These are phyloP conservation scores for Russula olivacea DNA, from an alignment of 768 basidiomycete genomes.

Conservation along the genomic window DNA sequence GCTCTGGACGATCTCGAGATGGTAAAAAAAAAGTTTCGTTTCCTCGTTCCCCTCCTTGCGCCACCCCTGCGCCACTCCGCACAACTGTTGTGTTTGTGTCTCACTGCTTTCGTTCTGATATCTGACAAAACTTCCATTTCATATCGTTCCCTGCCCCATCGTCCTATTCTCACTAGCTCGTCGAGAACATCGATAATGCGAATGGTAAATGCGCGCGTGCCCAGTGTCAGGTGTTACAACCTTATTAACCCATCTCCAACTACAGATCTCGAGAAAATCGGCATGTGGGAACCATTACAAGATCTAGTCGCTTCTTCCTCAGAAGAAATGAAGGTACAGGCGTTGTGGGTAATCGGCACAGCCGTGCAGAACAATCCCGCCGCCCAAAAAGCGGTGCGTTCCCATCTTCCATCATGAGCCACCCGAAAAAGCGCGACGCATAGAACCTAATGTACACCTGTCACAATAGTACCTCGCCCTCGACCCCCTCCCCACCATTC, in stretches of 20 bases:
- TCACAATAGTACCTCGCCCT: slow-evolving; percentile 49
- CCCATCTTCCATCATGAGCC: neutral
- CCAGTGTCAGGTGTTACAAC: neutral
- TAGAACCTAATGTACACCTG: neutral
- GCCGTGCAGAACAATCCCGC: slow-evolving; percentile 86
- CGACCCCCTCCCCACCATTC: slow-evolving; percentile 59
- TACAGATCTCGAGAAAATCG: slow-evolving; percentile 66
- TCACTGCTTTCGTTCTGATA: neutral
- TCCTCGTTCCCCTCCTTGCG: too few relatives aligned
- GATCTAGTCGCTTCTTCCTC: slow-evolving; percentile 53
- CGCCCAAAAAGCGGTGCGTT: slow-evolving; percentile 67
- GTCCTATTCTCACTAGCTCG: slow-evolving; percentile 43
- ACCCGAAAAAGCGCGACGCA: neutral
- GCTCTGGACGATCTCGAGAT: slow-evolving; percentile 85
- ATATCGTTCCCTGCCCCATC: neutral
- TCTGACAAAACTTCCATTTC: neutral
- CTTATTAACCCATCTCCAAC: neutral
- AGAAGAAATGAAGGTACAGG: slow-evolving; percentile 57
- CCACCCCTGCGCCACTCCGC: too few relatives aligned
- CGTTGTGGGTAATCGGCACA: slow-evolving; percentile 84
- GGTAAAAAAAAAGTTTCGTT: slow-evolving; percentile 43
- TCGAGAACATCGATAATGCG: slow-evolving; percentile 88
- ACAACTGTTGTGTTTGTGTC: neutral
- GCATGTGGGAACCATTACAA: slow-evolving; percentile 76
- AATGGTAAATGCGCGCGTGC: slow-evolving; percentile 46